Evolutionary conservation across 2,329 filamentous ascomycete species (phyloP).

Genomic region (Fusarium nodosum): DNA sequence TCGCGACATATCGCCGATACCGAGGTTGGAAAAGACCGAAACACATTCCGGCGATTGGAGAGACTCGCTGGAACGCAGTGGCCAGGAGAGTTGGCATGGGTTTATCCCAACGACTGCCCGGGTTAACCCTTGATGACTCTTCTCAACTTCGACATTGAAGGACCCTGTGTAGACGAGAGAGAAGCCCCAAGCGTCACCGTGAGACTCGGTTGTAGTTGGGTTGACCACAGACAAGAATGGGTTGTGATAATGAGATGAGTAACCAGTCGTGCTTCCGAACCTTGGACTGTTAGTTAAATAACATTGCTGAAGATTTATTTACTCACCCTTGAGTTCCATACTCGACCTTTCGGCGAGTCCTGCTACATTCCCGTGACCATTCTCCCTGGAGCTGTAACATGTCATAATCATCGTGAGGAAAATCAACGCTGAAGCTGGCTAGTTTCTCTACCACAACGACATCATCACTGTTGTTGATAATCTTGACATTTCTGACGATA

Average conservation of each 20-base stretch:
- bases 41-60: slow-evolving; percentile 74
- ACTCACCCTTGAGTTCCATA: slow-evolving; percentile 68
- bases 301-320: fast-evolving
- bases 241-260: slow-evolving; percentile 74
- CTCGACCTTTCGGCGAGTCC: slow-evolving; percentile 67
- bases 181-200: slow-evolving; percentile 74
- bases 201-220: slow-evolving; percentile 70
- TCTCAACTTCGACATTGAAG: slow-evolving; percentile 72
- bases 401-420: slow-evolving; percentile 71
- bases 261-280: slow-evolving; percentile 72
- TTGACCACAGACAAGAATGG: slow-evolving; percentile 71
- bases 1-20: slow-evolving; percentile 73
- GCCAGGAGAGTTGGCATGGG: slow-evolving; percentile 71
- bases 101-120: slow-evolving; percentile 73
- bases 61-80: slow-evolving; percentile 66
- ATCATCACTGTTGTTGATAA: slow-evolving; percentile 69
- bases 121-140: slow-evolving; percentile 71
- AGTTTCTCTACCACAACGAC: slow-evolving; percentile 68
- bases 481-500: slow-evolving; percentile 70
- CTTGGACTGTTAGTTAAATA: slow-evolving; percentile 50
- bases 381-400: slow-evolving; percentile 74
- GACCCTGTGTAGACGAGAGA: slow-evolving; percentile 75
- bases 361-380: slow-evolving; percentile 71
- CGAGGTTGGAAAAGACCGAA: slow-evolving; percentile 70
- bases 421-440: slow-evolving; percentile 72